Base-by-base conservation (phyloP, 2,329 filamentous ascomycete genomes). In the Hymenoscyphus fructigenus region DNA sequence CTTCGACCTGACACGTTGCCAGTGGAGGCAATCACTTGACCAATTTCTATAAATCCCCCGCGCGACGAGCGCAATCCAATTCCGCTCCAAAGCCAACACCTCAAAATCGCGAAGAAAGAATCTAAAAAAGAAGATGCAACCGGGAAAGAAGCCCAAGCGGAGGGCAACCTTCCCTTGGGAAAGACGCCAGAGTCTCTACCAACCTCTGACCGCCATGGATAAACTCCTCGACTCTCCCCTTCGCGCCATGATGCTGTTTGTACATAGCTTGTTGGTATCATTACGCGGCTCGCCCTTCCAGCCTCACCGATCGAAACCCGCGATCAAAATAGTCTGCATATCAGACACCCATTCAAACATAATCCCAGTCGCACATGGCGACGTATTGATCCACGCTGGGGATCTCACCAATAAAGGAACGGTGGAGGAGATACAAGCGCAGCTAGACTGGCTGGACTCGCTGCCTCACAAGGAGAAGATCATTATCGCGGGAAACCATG, bases 301-400 rank as follows among this genome's bases (percentile, higher is more conserved):
- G 17, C 85, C 88, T 12, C 83, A 86, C 1, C 80, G 80, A 36
- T 79, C 82, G 63, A 81, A 80, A 63, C 80, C 79, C 0, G 79
- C 85, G 6, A 85, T 97, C 74, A 88, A 88, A 66, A 84, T 97
- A 29, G 91, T 97, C 68, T 96, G 92, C 78, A 87, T 97, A 68
- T 94, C 92, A 10, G 94, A 97, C 78, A 97, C 94, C 0, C 94
- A 97, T 79, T 87, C 86, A 66, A 82, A 84, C 53, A 82, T 82
- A 10, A 79, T 86, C 7, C 71, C 81, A n/a, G 82, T 96, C 0
- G 92, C 93, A 0, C 78, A 84, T 10, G 93, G 93, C 63, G 93
- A 97, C 76, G 82, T 97, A 26, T 85, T 98, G 59, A 90, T 98
- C 71, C 94, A 97, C 75, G 91, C 92, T 1, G 94, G 94, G 44